Evolutionary conservation across 768 basidiomycete species (phyloP), one percentile per base, ranked within the genome.

Genomic region (Macrolepiota dolichaula): DNA sequence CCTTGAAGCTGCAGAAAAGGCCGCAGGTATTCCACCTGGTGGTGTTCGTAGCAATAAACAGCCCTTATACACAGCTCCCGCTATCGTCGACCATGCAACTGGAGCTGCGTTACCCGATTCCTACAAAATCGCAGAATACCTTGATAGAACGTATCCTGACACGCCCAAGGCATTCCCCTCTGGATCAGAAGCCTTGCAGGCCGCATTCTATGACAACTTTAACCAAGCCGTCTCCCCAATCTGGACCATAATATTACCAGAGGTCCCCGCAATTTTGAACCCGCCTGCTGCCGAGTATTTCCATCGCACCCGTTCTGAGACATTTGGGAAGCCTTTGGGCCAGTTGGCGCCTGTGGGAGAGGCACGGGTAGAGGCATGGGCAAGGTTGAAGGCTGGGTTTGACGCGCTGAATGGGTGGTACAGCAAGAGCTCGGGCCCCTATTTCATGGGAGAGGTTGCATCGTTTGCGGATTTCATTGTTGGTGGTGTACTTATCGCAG

Each of bases 81-180:
- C 59, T 2, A 63, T 65, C 46, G 76, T 79, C 57, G 65, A 73
- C 51, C 79, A 82, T 57, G 71, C 75, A 27, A 79, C 74, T 4
- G 68, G 70, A 1, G 63, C 59, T 12, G 66, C 72, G 57, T 24
- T 81, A 27, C 37, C 78, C 0, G 79, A 83, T 55, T 79, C 78
- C 4, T 70, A 74, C 57, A 66, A 67, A 17, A 82, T 82, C 53
- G 79, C 79, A 0, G 70, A 72, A 59, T 83, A 83, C 59, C 79
- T 81, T 38, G 81, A 83, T 35, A 69, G 64, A 15, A 68, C 69
- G 0, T 82, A 80, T 63, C 78, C 80, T 4, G 60, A 71, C 37
- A 69, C 73, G 1, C 72, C 71, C 0, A 55, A 54, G 10, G 53
- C 71, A 37, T 66, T 74, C 44, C 69, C 70, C 1, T 36, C 53